Conservation (phyloP, 2,329 filamentous ascomycete genomes). For the Didymella arachidicola region DNA sequence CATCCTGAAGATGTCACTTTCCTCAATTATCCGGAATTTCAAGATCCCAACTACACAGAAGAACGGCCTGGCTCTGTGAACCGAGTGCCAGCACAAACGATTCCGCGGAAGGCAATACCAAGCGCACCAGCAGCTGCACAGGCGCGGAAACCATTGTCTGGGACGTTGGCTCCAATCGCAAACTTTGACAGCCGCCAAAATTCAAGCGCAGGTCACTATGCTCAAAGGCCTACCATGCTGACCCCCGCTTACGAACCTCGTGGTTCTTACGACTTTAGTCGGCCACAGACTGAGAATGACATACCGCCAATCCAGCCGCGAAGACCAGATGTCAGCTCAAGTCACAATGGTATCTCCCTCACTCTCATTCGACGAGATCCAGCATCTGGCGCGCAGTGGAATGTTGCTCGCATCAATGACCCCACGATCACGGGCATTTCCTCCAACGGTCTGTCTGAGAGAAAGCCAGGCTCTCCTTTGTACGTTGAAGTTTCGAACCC, state of each 20-base stretch:
- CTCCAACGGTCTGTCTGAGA: constrained; percentile 50
- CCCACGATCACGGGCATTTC: constrained; percentile 55
- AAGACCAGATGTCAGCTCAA: constrained; percentile 31
- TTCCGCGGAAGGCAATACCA: constrained; percentile 45
- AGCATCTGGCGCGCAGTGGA: constrained; percentile 59
- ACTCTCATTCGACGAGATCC: constrained; percentile 62
- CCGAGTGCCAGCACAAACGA: constrained; percentile 24
- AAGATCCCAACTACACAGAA: constrained; percentile 25
- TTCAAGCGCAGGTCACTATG: constrained; percentile 29
- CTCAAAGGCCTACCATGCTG: constrained; percentile 28
- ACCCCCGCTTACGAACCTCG: constrained; percentile 33
- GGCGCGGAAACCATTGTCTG: constrained; percentile 40
- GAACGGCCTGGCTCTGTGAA: constrained; percentile 18
- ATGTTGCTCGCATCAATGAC: constrained; percentile 59
- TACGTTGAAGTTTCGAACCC: constrained; percentile 66
- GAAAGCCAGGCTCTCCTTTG: constrained; percentile 53
- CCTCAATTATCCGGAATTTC: constrained; percentile 26
- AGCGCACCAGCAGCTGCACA: constrained; percentile 23
- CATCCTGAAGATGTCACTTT: constrained; percentile 61
- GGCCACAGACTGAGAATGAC: constrained; percentile 32
- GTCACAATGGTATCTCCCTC: constrained; percentile 40
- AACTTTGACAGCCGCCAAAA: constrained; percentile 43
- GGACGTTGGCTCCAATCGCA: constrained; percentile 36
- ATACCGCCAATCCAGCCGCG: constrained; percentile 31
- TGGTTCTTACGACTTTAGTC: constrained; percentile 36